These are phyloP conservation scores for Umbelopsis sp. DNA, from an alignment of 371 early-diverging fungal genomes.

Conservation along the genomic window DNA sequence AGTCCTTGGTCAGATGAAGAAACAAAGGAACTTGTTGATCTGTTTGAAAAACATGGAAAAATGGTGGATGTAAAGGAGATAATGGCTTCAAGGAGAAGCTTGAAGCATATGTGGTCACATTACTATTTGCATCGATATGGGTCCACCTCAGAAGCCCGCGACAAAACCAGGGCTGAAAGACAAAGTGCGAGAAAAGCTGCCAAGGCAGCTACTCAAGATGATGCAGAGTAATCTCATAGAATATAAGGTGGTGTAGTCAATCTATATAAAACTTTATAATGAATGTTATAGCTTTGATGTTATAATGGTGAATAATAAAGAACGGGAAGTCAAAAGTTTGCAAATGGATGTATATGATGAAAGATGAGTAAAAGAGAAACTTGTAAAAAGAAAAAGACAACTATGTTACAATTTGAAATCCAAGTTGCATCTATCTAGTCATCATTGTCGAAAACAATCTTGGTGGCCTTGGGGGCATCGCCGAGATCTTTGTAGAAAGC, in stretches of 20 bases:
- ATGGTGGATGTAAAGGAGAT: slow-evolving; percentile 33
- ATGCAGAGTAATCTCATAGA: not conserved
- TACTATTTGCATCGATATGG: slow-evolving; percentile 14
- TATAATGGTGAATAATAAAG: slow-evolving; percentile 2
- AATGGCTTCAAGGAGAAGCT: slow-evolving; percentile 26
- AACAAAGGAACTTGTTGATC: not conserved
- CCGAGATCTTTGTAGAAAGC: slow-evolving; percentile 95
- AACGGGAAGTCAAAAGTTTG: not conserved
- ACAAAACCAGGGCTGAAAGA: not conserved
- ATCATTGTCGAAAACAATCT: slow-evolving; percentile 81
- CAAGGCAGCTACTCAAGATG: not conserved
- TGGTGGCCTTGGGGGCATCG: slow-evolving; percentile 81
- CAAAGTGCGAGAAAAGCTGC: not conserved
- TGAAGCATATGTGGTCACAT: slow-evolving; percentile 51
- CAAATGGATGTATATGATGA: slow-evolving; percentile 10
- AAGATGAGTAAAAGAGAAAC: slow-evolving; percentile 8
- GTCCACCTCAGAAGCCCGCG: not conserved
- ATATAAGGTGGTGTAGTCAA: not conserved
- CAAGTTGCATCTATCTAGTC: slow-evolving; percentile 23
- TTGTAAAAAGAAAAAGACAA: slow-evolving; percentile 15
- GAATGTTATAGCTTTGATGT: not conserved
- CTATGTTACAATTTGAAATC: slow-evolving; percentile 18
- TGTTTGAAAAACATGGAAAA: slow-evolving; percentile 17
- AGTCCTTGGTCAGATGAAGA: slow-evolving; percentile 46
- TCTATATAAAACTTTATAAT: slow-evolving; percentile 4